These are phyloP conservation scores for Neoscytalidium dimidiatum DNA, from an alignment of 2,329 filamentous ascomycete genomes.

Conservation along the genomic window DNA sequence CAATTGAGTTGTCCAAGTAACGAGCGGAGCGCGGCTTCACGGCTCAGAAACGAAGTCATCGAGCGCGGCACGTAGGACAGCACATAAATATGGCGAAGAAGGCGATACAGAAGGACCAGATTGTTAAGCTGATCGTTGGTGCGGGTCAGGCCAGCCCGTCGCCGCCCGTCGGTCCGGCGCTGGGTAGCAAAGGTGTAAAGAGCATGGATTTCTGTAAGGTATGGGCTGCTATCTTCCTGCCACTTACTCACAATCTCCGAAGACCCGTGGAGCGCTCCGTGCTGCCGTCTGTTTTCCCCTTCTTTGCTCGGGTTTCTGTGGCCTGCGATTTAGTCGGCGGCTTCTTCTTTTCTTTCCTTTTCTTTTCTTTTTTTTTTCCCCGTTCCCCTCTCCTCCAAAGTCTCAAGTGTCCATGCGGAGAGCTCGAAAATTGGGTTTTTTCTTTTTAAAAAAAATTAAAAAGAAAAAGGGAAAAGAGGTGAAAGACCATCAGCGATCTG, in stretches of 20 bases:
- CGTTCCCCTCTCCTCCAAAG: neutral
- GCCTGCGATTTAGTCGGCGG: neutral
- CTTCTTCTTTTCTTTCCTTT: neutral
- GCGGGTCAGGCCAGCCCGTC: constrained; percentile 93
- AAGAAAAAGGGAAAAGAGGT: neutral
- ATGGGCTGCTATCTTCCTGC: too few relatives aligned
- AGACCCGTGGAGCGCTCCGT: too few relatives aligned
- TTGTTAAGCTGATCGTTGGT: constrained; percentile 97
- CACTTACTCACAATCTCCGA: too few relatives aligned
- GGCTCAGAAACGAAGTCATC: neutral
- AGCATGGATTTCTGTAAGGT: constrained; percentile 99
- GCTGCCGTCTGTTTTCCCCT: too few relatives aligned
- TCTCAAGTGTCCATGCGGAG: too few relatives aligned
- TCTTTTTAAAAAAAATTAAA: neutral
- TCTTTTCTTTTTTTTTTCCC: neutral
- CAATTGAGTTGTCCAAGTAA: too few relatives aligned
- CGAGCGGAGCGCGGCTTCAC: neutral
- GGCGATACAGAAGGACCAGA: constrained; percentile 43
- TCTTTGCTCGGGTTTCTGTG: too few relatives aligned
- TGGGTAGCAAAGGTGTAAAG: constrained; percentile 97
- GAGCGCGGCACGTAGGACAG: neutral
- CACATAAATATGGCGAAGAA: constrained; percentile 36
- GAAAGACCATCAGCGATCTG: neutral
- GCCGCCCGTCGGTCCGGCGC: constrained; percentile 91
- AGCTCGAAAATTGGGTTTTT: too few relatives aligned